Evolutionary conservation across 1,139 yeast genomes (phyloP), one percentile per base, ranked within the genome.

Genomic region (Geotrichum restrictum): DNA sequence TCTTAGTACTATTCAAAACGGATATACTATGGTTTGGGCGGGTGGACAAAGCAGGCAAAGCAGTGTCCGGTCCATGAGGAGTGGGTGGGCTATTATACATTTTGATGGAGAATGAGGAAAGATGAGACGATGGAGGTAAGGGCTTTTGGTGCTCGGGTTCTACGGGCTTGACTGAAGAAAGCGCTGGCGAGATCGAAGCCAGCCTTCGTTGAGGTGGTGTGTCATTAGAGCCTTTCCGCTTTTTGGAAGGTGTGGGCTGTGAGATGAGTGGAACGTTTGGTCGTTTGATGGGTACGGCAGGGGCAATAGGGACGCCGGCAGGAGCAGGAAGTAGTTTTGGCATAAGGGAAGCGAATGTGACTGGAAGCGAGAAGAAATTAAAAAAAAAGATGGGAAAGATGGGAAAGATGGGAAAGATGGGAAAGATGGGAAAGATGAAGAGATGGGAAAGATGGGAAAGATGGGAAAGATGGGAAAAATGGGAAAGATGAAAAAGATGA

Each of bases 41-140:
- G 14, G 52, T 49, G 19, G 42, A 44, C 11, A 50, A 34, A 8
- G 32, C 47, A n/a, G 53, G 41, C 1, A 34, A 4, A 11, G 37
- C 18, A 7, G 29, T 8, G 8, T 8, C 14, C 2, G 37, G 18
- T 8, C 37, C 37, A 34, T n/a, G 37, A 34, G 37, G 10, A 7
- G 37, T 2, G 18, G 11, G 6, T 5, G 37, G 7, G 18, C 3
- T 16, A 34, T 16, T 34, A n/a, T 36, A 32, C 22, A 50, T 41
- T 19, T 50, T 45, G 24, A 50, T 49, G 10, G 53, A 50, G 24
- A 50, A 50, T 18, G 53, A 50, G 2, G 53, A 45, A 24, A 50
- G 45, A 18, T 48, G 51, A n/a, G 46, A 42, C 2, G 46, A 34
- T 24, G 40, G 51, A 10, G 32, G 39, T 24, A 24, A 24, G 8